These are phyloP conservation scores for Candida boleticola DNA, from an alignment of 805 yeast species.

Conservation along the genomic window DNA sequence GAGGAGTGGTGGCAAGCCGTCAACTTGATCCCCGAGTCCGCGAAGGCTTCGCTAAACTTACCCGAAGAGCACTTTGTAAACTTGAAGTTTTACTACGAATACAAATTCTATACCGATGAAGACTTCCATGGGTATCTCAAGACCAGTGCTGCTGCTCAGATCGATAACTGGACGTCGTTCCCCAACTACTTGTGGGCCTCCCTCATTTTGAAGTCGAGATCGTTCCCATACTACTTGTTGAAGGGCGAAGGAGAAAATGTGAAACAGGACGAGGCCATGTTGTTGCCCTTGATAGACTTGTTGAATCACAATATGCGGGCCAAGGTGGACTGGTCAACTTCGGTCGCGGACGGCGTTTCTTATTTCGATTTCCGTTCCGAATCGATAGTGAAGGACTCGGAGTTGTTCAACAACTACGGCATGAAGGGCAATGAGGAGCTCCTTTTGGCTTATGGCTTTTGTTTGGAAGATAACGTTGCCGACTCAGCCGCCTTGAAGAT, in stretches of 20 bases:
- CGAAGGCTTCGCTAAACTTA: conserved; percentile 10
- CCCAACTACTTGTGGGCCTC: conserved; percentile 75
- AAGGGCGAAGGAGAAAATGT: conserved; percentile 18
- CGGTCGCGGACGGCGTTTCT: conserved; percentile 10
- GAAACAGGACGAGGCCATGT: conserved; percentile 54
- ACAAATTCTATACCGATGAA: conserved; percentile 36
- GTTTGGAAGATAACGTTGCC: conserved; percentile 52
- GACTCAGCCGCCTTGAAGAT: conserved; percentile 62
- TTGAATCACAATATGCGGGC: conserved; percentile 68
- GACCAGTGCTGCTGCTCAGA: conserved; percentile 6
- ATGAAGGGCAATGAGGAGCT: conserved; percentile 84
- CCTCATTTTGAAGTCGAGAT: conserved; percentile 68
- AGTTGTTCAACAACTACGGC: conserved; percentile 82
- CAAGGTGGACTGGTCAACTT: conserved; percentile 61
- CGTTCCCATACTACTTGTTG: conserved; percentile 75
- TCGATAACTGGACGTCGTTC: conserved; percentile 59
- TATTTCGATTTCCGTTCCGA: conserved; percentile 44
- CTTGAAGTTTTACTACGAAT: conserved; percentile 44
- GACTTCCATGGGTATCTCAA: conserved; percentile 32
- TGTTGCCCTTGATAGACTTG: conserved; percentile 76
- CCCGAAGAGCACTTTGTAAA: conserved; percentile 37
- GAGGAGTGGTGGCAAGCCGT: conserved; percentile 60
- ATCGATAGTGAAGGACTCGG: conserved; percentile 31
- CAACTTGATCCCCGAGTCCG: conserved; percentile 26
- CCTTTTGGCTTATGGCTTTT: conserved; percentile 80